Conservation (phyloP, 441 rosid genomes). For the Corymbia citriodora region DNA sequence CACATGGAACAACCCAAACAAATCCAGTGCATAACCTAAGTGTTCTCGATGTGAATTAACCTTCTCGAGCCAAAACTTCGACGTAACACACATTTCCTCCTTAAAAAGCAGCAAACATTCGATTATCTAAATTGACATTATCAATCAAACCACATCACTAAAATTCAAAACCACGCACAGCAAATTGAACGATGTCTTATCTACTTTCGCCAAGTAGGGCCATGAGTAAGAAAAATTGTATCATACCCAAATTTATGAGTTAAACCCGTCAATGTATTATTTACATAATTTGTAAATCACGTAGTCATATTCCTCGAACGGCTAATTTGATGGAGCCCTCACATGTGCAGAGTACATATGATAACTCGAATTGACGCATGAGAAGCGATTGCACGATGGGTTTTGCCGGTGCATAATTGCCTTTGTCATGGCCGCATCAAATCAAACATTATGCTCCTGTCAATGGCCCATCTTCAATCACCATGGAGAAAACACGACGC, state of each 20-base stretch:
- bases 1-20: not conserved
- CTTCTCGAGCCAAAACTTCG: not conserved
- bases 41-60: not conserved
- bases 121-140: not conserved
- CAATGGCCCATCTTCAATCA: not conserved
- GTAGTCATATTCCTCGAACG: not conserved
- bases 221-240: not conserved
- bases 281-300: not conserved
- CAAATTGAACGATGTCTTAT: not conserved
- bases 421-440: not conserved
- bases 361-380: not conserved
- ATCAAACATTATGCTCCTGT: not conserved
- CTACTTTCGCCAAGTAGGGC: not conserved
- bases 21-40: not conserved
- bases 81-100: not conserved
- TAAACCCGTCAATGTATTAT: not conserved
- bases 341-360: not conserved
- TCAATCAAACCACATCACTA: fast-evolving
- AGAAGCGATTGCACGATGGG: not conserved
- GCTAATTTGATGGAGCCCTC: not conserved
- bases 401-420: not conserved
- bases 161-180: not conserved
- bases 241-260: not conserved
- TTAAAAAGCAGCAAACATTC: not conserved
- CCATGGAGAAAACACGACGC: not conserved